These are phyloP conservation scores for Yarrowia sp. DNA, from an alignment of 805 yeast species.

Conservation along the genomic window DNA sequence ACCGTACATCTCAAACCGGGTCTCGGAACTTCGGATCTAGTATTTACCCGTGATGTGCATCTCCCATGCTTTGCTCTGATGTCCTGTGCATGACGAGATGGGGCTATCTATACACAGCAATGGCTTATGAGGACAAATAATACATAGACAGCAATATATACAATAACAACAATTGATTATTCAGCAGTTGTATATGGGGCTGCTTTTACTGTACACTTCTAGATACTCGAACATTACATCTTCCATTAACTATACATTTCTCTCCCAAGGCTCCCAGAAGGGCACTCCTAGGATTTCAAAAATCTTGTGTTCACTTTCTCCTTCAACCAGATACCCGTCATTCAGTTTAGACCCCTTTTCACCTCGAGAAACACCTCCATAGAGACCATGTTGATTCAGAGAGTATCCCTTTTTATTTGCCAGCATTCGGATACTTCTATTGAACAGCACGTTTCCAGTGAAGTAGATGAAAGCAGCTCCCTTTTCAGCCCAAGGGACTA, in stretches of 20 bases:
- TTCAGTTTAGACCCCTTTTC: conserved; percentile 27
- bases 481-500: conserved; percentile 46
- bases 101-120: no score
- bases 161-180: no score
- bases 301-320: conserved; percentile 46
- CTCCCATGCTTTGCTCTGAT: no score
- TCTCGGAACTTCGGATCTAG: no score
- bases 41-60: no score
- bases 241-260: conserved; percentile 32
- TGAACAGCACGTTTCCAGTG: conserved; percentile 55
- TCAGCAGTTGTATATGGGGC: no score
- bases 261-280: conserved; percentile 40
- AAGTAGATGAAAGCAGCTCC: conserved; percentile 54
- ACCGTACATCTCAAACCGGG: no score
- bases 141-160: no score
- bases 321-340: conserved; percentile 42
- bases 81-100: no score
- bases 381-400: conserved; percentile 49
- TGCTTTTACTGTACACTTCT: no score
- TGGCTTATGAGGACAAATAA: no score
- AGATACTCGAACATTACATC: no score
- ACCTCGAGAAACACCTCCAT: conserved; percentile 25
- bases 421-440: conserved; percentile 46
- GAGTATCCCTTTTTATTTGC: conserved; percentile 44
- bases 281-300: conserved; percentile 46